Evolutionary conservation across 306 rosid genomes (phyloP).

Genomic region (Gillenia trifoliata): DNA sequence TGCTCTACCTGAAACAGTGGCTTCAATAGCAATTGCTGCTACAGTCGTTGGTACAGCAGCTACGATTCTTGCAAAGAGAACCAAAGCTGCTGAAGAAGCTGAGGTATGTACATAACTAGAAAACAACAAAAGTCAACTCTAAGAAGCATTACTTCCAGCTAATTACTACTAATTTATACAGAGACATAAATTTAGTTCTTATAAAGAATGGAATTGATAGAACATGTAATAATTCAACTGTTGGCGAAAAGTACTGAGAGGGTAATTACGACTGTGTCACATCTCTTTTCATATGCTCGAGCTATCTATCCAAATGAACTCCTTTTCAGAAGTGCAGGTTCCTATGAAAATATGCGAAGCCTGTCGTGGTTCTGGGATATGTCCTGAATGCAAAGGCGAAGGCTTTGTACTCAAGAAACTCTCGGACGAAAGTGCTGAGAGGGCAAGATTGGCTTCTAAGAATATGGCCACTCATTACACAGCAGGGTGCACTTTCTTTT

Average conservation of each 20-base stretch:
- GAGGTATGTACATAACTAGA: constrained; percentile 39
- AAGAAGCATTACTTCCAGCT: background rate
- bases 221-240: background rate
- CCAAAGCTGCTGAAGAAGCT: constrained; percentile 44
- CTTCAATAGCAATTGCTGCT: constrained; percentile 75
- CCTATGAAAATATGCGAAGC: constrained; percentile 53
- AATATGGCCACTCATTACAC: constrained; percentile 89
- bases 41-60: constrained; percentile 84
- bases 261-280: background rate
- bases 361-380: constrained; percentile 84
- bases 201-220: background rate
- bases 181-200: background rate
- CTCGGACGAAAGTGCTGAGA: constrained; percentile 68
- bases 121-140: background rate
- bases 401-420: constrained; percentile 80
- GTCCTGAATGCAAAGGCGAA: constrained; percentile 93
- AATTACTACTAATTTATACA: background rate
- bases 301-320: constrained; percentile 17
- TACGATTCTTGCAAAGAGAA: constrained; percentile 60
- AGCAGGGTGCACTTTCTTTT: constrained; percentile 44
- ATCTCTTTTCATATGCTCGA: constrained; percentile 11
- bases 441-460: constrained; percentile 60
- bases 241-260: background rate
- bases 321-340: constrained; percentile 42
- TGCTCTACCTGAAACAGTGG: constrained; percentile 82